Evolutionary conservation across 345 rosid species (phyloP).

Genomic region (Citrus cavaleriei): DNA sequence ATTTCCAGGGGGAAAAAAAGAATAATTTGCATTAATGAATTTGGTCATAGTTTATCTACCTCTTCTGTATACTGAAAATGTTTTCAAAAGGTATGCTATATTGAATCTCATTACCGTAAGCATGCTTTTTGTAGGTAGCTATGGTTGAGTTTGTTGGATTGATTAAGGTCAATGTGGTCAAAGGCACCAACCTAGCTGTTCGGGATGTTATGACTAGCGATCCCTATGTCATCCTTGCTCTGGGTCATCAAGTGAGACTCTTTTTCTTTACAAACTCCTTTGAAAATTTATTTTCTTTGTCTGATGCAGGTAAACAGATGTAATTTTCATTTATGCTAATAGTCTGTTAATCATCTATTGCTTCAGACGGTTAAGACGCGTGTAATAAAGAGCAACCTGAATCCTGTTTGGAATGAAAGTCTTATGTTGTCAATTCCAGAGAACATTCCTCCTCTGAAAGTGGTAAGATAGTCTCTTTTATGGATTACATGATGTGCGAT

Average conservation of each 20-base stretch:
- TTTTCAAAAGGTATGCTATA: not conserved
- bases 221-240: slow-evolving; percentile 82
- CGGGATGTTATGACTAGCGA: slow-evolving; percentile 90
- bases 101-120: slow-evolving; percentile 12
- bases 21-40: not conserved
- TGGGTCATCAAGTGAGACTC: slow-evolving; percentile 84
- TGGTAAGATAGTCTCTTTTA: slow-evolving; percentile 43
- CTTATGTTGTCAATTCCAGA: slow-evolving; percentile 96
- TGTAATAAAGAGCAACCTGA: slow-evolving; percentile 90
- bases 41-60: not conserved
- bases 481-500: not conserved
- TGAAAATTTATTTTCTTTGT: not conserved
- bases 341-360: not conserved
- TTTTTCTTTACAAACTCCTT: not conserved
- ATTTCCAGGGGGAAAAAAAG: not conserved
- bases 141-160: slow-evolving; percentile 98
- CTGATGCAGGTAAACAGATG: not conserved
- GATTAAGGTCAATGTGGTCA: slow-evolving; percentile 91
- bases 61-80: not conserved
- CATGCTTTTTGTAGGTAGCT: slow-evolving; percentile 62
- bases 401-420: slow-evolving; percentile 97
- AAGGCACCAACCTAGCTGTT: slow-evolving; percentile 88
- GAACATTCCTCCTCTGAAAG: slow-evolving; percentile 78
- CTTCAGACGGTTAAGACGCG: slow-evolving; percentile 85
- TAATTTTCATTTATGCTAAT: not conserved